Percentiles rank a stretch among this genome's conserved stretches.
These are phyloP conservation scores for Chaetomium sp. DNA, from an alignment of 2,329 filamentous ascomycete genomes.

Conservation along the genomic window DNA sequence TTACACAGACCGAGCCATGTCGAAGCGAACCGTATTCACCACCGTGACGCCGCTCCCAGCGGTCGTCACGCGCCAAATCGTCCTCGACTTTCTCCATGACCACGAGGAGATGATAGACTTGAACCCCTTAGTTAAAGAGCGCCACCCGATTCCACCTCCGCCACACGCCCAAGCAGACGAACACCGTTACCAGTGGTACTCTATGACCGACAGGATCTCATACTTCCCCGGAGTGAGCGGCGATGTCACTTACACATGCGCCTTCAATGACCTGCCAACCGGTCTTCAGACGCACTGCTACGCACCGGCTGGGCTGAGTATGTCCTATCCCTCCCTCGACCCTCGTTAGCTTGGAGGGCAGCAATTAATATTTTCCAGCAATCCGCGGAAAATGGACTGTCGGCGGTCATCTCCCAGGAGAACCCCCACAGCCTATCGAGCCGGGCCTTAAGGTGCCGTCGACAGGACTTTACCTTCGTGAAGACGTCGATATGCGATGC, in stretches of 20 bases:
- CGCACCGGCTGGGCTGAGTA: constrained; percentile 71
- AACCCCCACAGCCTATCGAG: constrained; percentile 66
- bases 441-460: constrained; percentile 66
- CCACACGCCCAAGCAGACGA: constrained; percentile 70
- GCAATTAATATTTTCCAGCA: constrained; percentile 36
- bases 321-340: not conserved
- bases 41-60: constrained; percentile 76
- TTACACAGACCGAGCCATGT: constrained; percentile 51
- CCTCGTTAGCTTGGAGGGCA: no score
- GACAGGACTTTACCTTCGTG: constrained; percentile 75
- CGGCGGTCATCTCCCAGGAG: constrained; percentile 70
- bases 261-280: constrained; percentile 72
- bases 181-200: constrained; percentile 74
- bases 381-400: constrained; percentile 76
- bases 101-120: constrained; percentile 85
- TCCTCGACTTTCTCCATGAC: constrained; percentile 73
- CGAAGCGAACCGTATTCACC: constrained; percentile 72
- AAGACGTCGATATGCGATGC: constrained; percentile 82
- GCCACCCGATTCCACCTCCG: constrained; percentile 69
- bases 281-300: constrained; percentile 83
- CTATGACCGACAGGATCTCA: constrained; percentile 73
- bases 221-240: constrained; percentile 72
- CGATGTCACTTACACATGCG: constrained; percentile 75
- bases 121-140: constrained; percentile 78
- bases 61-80: constrained; percentile 67